Base-by-base conservation (phyloP, 306 rosid genomes). In the Datisca glomerata region DNA sequence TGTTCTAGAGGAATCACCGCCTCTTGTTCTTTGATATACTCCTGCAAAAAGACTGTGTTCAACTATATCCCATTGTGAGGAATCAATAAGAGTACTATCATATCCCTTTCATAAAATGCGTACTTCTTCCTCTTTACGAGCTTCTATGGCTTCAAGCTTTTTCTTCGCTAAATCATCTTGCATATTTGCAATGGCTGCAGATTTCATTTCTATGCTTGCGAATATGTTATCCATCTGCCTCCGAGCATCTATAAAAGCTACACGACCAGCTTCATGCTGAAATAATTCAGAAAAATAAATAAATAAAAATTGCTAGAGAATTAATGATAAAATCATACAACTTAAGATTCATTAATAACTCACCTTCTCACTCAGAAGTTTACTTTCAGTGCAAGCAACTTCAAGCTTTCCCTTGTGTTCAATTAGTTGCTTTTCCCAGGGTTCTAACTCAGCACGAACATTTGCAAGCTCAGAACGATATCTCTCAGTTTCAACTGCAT, bases 351-450 rank as follows among this genome's bases (percentile, higher is more conserved):
- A 33, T 18, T 11, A 63, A 39, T n/a, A 33, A 43, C 31, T 49
- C 57, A 89, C 97, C 93, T 89, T 84, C 33, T 83, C 93, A 66
- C 45, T 61, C 57, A 89, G 54, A 58, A 89, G 93, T 65, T 66
- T 89, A 28, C 59, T 57, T 57, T 89, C 98, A 2, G 73, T 56
- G 51, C 67, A 57, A 38, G 91, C 85, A 64, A 89, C 93, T 21
- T 89, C 93, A 28, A 83, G 91, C 55, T 80, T 80, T 53, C 98
- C 98, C 51, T 77, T 89, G 69, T 73, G 95, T 66, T 80, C 86
- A 28, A 80, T 83, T 70, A 83, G 70, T 62, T 84, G 68, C 36
- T 80, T 74, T 60, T 89, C 98, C 98, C 98, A 89, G 24, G 98
- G 98, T 58, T 84, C 91, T 38, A 89, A 76, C 60, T 80, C 95